Evolutionary conservation across 1,284 basidiomycete genomes (phyloP), one percentile per base, ranked within the genome.

Genomic region (Jaminaea rosea): DNA sequence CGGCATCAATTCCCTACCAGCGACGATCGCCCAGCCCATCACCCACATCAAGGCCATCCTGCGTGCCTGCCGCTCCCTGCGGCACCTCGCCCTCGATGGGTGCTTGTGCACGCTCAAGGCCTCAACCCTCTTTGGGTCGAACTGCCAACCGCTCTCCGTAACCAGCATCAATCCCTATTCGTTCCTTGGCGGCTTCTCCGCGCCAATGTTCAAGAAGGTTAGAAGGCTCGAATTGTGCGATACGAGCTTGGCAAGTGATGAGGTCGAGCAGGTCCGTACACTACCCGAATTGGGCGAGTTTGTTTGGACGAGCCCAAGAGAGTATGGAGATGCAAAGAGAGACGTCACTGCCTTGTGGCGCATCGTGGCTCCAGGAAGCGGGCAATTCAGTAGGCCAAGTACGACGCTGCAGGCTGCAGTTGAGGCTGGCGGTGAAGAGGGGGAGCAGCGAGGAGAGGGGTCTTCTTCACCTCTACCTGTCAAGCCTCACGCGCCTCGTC

Each of bases 91-190:
- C 5, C 56, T 73, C 3, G 62, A 63, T 4, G 69, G 69, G 4
- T 62, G 63, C 37, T 54, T 73, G 27, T 45, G 69, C 7, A 59
- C 60, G 5, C 26, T 55, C n/a, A 58, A 67, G 11, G 54, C 62
- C 2, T 67, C 69, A 0, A 48, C 55, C 19, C 59, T 57, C 11
- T 73, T 70, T 49, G 71, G 71, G 15, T 65, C 68, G 9, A 63
- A 65, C 3, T 73, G 67, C 47, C 67, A 72, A 53, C 71, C 71
- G 7, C 39, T 59, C 6, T 44, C 55, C 11, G 34, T 73, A 26
- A 62, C 63, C 13, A 64, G 63, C 53, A 53, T 73, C 52, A 73
- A 73, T 29, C 69, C 71, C 8, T 64, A 72, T 52, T 63, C 61
- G 34, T 73, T 68, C 39, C 56, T 73, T 0, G 61, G 63, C 6